Percentiles rank a stretch among this genome's conserved stretches.
phyloP scores from a whole-genome alignment of 805 yeast species.

The Candida chauliodis region DNA sequence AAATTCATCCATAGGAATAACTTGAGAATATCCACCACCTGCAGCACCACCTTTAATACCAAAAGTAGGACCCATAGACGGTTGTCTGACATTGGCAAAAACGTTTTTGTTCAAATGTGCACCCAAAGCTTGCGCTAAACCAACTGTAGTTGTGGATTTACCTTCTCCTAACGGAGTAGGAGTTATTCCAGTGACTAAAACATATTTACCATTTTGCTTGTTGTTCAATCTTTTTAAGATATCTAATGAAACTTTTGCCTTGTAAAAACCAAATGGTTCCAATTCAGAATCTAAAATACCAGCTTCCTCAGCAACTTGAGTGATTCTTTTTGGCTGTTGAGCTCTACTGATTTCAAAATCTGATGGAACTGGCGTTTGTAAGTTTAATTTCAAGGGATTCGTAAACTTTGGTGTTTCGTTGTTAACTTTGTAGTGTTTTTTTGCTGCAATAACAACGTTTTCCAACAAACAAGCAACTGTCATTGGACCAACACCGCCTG shows the following conservation, averaged over 20 bases:
- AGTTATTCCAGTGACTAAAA: constrained; percentile 78
- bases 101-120: constrained; percentile 68
- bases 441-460: constrained; percentile 69
- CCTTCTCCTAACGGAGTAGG: constrained; percentile 88
- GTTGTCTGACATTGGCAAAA: constrained; percentile 81
- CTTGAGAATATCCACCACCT: constrained; percentile 87
- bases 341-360: constrained; percentile 76
- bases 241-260: constrained; percentile 70
- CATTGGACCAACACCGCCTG: constrained; percentile 94
- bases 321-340: constrained; percentile 68
- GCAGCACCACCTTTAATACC: constrained; percentile 92
- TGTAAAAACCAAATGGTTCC: constrained; percentile 71
- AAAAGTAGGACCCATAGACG: constrained; percentile 86
- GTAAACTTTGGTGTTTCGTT: constrained; percentile 43
- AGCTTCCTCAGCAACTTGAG: constrained; percentile 64
- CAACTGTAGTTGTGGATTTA: constrained; percentile 80
- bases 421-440: constrained; percentile 41
- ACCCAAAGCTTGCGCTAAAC: constrained; percentile 76
- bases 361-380: constrained; percentile 70
- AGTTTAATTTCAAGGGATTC: constrained; percentile 54
- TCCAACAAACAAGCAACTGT: constrained; percentile 79
- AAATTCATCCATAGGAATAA: constrained; percentile 85
- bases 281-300: constrained; percentile 65
- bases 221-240: constrained; percentile 60
- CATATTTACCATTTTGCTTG: constrained; percentile 64